phyloP scores from a whole-genome alignment of 2,329 filamentous ascomycete species.

The Calonectria hongkongensis region DNA sequence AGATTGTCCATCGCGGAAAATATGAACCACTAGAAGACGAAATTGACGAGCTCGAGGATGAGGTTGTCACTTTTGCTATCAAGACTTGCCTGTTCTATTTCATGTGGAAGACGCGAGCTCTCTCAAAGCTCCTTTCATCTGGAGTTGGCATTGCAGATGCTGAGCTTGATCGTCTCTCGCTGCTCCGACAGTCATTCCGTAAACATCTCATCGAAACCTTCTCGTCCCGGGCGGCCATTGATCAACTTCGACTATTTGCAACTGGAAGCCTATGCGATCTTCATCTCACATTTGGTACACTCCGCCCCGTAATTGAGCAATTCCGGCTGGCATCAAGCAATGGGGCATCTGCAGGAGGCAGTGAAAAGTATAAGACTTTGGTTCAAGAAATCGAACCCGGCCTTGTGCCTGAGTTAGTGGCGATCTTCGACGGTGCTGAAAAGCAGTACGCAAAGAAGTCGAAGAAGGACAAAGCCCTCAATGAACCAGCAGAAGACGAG shows the following conservation, averaged over 20 bases:
- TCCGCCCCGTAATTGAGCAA: conserved; percentile 74
- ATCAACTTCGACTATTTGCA: conserved; percentile 85
- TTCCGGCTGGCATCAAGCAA: conserved; percentile 55
- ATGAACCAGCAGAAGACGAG: conserved; percentile 82
- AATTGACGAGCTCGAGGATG: conserved; percentile 85
- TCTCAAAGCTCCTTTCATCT: conserved; percentile 73
- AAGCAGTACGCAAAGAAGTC: conserved; percentile 84
- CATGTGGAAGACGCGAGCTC: conserved; percentile 88
- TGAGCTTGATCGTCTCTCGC: conserved; percentile 76
- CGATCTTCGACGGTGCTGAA: conserved; percentile 86
- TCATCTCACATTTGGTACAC: conserved; percentile 84
- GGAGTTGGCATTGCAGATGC: conserved; percentile 73
- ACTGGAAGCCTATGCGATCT: conserved; percentile 88
- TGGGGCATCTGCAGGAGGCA: conserved; percentile 47
- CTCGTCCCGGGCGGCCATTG: conserved; percentile 80
- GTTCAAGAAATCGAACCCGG: conserved; percentile 81
- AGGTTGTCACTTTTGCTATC: conserved; percentile 84
- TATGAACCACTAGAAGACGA: conserved; percentile 81
- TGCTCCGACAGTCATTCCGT: conserved; percentile 74
- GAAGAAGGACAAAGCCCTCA: conserved; percentile 73
- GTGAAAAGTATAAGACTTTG: conserved; percentile 64
- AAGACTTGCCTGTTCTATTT: conserved; percentile 90
- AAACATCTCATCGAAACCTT: conserved; percentile 80
- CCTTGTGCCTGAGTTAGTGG: conserved; percentile 80
- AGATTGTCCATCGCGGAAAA: conserved; percentile 83